Conservation (phyloP, 78 protist genomes). For the Isochrysis galbana region DNA sequence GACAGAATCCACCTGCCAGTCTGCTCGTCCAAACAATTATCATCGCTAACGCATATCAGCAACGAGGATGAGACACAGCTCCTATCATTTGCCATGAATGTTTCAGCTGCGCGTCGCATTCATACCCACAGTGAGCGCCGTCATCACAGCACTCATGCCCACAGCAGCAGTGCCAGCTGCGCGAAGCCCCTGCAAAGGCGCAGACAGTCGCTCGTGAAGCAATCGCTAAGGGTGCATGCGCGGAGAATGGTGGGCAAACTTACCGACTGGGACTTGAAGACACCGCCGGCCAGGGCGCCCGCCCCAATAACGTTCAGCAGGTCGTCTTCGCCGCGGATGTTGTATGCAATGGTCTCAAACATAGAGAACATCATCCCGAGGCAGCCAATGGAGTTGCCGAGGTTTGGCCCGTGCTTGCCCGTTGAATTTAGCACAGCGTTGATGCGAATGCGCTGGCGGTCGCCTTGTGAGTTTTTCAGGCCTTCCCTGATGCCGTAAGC, state of each 20-base stretch:
- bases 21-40: too few species aligned
- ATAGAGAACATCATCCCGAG: background rate
- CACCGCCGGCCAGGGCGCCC: background rate
- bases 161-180: background rate
- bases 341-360: background rate
- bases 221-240: too few species aligned
- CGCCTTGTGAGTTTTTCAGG: background rate
- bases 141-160: background rate
- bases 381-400: background rate
- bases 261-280: background rate
- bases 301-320: background rate
- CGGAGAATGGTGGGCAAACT: too few species aligned
- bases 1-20: too few species aligned
- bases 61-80: too few species aligned
- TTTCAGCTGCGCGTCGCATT: background rate
- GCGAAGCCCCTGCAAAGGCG: background rate
- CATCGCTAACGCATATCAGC: too few species aligned
- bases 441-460: slow-evolving; percentile 9
- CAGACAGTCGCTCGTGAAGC: too few species aligned
- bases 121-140: background rate
- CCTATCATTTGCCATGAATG: too few species aligned
- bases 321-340: background rate
- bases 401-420: background rate
- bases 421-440: background rate
- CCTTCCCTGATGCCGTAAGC: background rate